Percentiles rank a stretch among this genome's conserved stretches.
Conservation (phyloP, 495 filamentous ascomycete species). For the Daldinia vernicosa region DNA sequence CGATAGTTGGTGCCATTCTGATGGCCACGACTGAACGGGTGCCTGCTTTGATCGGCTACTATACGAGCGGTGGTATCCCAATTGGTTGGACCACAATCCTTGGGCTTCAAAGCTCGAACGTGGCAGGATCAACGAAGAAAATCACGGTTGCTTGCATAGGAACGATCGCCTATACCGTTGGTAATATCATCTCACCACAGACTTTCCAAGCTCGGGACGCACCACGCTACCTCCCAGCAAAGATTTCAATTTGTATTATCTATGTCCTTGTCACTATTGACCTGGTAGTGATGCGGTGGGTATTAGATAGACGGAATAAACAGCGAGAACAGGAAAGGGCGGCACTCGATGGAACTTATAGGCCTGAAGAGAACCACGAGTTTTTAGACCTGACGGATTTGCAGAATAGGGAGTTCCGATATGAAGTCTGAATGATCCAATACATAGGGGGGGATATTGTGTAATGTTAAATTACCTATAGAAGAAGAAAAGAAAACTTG, state of each 20-base stretch:
- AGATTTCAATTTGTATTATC: constrained; percentile 72
- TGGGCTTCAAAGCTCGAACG: constrained; percentile 69
- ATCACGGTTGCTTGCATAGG: constrained; percentile 75
- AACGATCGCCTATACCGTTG: constrained; percentile 70
- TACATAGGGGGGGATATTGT: not conserved
- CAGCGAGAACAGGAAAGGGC: constrained; percentile 69
- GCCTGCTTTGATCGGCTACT: constrained; percentile 70
- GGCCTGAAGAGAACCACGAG: constrained; percentile 73
- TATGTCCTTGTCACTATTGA: constrained; percentile 64
- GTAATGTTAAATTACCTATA: not conserved
- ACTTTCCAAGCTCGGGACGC: constrained; percentile 51
- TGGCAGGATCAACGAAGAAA: constrained; percentile 79
- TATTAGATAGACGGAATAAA: constrained; percentile 62
- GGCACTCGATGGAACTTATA: constrained; percentile 61
- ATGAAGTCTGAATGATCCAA: constrained; percentile 58
- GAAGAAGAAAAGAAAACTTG: not conserved
- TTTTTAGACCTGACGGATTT: constrained; percentile 71
- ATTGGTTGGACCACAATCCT: constrained; percentile 67
- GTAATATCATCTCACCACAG: constrained; percentile 61
- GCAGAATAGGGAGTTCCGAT: constrained; percentile 73
- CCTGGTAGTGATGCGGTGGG: constrained; percentile 59
- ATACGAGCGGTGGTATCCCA: constrained; percentile 54
- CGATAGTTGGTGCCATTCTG: constrained; percentile 68
- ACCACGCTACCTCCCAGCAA: constrained; percentile 70
- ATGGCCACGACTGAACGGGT: constrained; percentile 68